Conservation (phyloP, 306 rosid species). For the Glycine tomentella region DNA sequence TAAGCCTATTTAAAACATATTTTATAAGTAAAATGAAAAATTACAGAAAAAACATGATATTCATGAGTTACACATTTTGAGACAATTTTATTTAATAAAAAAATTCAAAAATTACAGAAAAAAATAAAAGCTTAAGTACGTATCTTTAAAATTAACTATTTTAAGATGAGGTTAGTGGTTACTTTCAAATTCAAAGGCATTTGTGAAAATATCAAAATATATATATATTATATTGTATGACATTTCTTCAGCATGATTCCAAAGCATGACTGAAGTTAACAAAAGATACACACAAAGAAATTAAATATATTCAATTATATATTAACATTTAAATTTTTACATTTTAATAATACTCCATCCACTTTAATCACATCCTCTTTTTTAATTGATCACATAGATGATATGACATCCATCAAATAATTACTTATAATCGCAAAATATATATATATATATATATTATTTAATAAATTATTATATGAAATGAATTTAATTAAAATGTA, state of each 20-base stretch:
- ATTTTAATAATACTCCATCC: background rate
- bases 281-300: background rate
- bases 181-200: background rate
- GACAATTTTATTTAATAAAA: too few species aligned
- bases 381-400: background rate
- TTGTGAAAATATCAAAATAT: background rate
- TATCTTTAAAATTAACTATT: too few species aligned
- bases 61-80: background rate
- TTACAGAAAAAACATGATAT: background rate
- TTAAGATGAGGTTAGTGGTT: background rate
- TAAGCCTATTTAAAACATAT: too few species aligned
- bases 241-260: background rate
- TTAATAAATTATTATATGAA: background rate
- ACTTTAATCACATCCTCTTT: background rate
- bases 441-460: background rate
- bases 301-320: background rate
- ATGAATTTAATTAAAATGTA: background rate
- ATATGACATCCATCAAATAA: background rate
- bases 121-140: too few species aligned
- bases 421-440: background rate
- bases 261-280: background rate
- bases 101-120: too few species aligned
- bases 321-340: background rate
- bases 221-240: background rate
- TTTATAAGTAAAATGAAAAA: background rate